Base-by-base conservation (phyloP, 176 grass and related monocot species). In the Aegilops speltoides region DNA sequence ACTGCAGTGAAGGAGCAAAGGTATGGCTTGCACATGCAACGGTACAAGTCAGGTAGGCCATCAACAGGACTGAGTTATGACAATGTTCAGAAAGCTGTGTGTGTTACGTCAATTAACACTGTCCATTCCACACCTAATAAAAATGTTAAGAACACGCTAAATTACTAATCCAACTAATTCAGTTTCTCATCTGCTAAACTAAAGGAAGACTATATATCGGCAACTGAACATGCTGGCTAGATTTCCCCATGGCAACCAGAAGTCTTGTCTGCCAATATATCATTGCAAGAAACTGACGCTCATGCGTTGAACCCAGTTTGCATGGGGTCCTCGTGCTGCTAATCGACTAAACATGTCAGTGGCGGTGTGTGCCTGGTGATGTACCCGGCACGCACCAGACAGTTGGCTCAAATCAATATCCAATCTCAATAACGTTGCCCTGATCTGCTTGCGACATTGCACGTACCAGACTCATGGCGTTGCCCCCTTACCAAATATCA, bases 401-500 rank as follows among this genome's bases (percentile, higher is more conserved):
- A 71, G 63, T 88, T 45, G 16, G 16, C 64, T 22, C 20, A 79
- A 38, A 20, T 38, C 15, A 71, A 24, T 45, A 71, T 64, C 6
- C 17, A 20, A 56, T 73, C 48, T 19, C 8, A 61, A 79, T 65
- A 64, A 12, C 37, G 0, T 80, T 66, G 8, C 38, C 38, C 43
- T 46, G 24, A 48, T 46, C 61, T 66, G 79, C 25, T 48, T 72
- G n/a, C 13, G 28, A 46, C 62, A 80, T 80, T 41, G 5, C 37
- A 80, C 17, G 25, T 41, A 38, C 33, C 16, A 29, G 17, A 28
- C 11, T 10, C 64, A 26, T 72, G 77, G 25, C 54, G 4, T 22
- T 86, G 65, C 77, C 71, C 31, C 79, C 79, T 68, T 64, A 24
- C 78, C 77, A n/a, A 61, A 56, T 50, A 71, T 78, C 6, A 26